Base-by-base conservation (phyloP, 2,329 filamentous ascomycete genomes). In the Cytospora paraplurivora region DNA sequence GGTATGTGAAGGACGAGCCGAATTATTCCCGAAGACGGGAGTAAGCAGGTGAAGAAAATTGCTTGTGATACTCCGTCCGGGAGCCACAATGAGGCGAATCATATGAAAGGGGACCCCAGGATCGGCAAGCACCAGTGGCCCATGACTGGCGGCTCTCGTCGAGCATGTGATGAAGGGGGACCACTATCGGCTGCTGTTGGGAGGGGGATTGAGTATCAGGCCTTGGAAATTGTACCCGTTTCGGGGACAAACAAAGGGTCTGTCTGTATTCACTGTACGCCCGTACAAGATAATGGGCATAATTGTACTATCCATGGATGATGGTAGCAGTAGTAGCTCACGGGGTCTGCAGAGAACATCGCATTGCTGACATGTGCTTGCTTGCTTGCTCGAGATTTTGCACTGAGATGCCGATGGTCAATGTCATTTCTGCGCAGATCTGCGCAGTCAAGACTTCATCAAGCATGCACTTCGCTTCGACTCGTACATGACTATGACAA, bases 31-130 rank as follows among this genome's bases (percentile, higher is more conserved):
- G 41, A 44, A 44, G 8, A 41, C 13, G 37, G 4, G 17, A 3
- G 17, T 1, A 15, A 41, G 12, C 13, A 41, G 2, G 32, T 11
- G 19, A 56, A 62, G 53, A 67, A 63, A 67, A 63, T 66, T 65
- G 64, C 53, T 67, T 62, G 67, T 63, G 65, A 65, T 56, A 66
- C 34, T n/a, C n/a, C n/a, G n/a, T n/a, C n/a, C n/a, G n/a, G n/a
- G n/a, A n/a, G n/a, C n/a, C n/a, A n/a, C n/a, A n/a, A n/a, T 32
- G 33, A 53, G 56, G 37, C 38, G 33, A 55, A 63, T 59, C 62
- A 63, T 59, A 63, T 63, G 56, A 56, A 55, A 63, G 35, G 33
- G 47, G 58, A 54, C 50, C 32, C 41, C 51, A 47, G 34, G 58
- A 55, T 55, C 37, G 58, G 58, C 41, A 44, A 44, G 19, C 17